Evolutionary conservation across 2,329 filamentous ascomycete species (phyloP).

Genomic region (Diplodia seriata): DNA sequence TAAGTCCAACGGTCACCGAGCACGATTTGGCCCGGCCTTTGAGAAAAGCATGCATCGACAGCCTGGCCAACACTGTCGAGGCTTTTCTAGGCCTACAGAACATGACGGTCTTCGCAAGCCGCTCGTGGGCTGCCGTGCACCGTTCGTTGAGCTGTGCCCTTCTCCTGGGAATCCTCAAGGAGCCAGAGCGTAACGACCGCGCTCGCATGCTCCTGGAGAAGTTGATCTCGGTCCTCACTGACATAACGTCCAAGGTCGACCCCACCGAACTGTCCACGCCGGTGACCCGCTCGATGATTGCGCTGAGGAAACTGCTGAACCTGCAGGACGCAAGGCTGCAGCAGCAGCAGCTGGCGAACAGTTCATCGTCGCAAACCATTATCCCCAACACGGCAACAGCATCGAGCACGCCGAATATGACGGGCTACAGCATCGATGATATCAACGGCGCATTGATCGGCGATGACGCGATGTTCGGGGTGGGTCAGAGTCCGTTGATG

Average conservation of each 20-base stretch:
- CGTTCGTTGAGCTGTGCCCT: conserved; percentile 54
- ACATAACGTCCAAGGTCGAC: conserved; percentile 56
- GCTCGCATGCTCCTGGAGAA: conserved; percentile 55
- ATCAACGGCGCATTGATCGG: conserved; percentile 46
- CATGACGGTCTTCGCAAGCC: conserved; percentile 54
- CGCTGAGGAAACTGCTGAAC: conserved; percentile 52
- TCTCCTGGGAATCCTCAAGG: conserved; percentile 59
- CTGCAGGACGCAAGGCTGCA: conserved; percentile 41
- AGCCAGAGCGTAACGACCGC: conserved; percentile 53
- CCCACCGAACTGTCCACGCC: conserved; percentile 57
- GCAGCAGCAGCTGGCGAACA: conserved; percentile 38
- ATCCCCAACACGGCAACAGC: conserved; percentile 36
- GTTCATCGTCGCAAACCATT: conserved; percentile 17
- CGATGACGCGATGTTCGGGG: conserved; percentile 40
- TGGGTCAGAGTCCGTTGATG: conserved; percentile 47
- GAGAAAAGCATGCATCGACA: conserved; percentile 62
- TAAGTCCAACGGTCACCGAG: conserved; percentile 59
- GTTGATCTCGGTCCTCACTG: conserved; percentile 54
- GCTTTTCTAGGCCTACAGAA: conserved; percentile 66
- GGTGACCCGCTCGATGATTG: conserved; percentile 55
- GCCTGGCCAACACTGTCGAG: conserved; percentile 64
- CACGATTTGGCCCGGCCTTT: conserved; percentile 56
- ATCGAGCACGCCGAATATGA: conserved; percentile 35
- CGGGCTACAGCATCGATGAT: conserved; percentile 46
- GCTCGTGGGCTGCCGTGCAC: conserved; percentile 54